Evolutionary conservation across 2,329 filamentous ascomycete species (phyloP), one percentile per base, ranked within the genome.

Genomic region (Bipolaris oryzae): DNA sequence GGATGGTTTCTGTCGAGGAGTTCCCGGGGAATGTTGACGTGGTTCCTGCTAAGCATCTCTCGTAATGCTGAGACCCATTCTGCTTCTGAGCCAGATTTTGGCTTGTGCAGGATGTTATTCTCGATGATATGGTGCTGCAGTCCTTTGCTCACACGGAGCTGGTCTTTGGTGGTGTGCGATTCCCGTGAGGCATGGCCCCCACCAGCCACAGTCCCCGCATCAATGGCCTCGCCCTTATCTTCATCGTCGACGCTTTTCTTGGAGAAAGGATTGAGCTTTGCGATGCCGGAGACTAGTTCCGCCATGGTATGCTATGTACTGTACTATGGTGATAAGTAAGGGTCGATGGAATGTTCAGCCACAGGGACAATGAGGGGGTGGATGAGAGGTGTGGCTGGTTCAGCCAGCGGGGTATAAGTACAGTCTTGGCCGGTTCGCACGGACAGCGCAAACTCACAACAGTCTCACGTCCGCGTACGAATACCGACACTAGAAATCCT

Each of bases 91-190:
- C 75, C 79, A 16, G 78, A 81, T 46, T 87, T 84, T 2, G 67
- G 69, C 5, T 72, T 66, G 23, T 78, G 75, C 7, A 89, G 66
- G 10, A 87, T 74, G 1, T 78, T 74, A 28, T 87, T 73, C n/a
- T 83, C 73, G 39, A 79, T 79, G 15, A 89, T 77, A 59, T 85
- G 86, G 1, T 78, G 78, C 55, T 81, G 82, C 41, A 89, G 70
- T 0, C 85, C 83, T 57, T 79, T 78, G 75, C 86, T 88, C 62
- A 89, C 83, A 48, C 82, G 79, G 23, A 89, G 79, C 53, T 84
- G 77, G 39, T 80, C 79, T 58, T 83, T 83, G 9, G 81, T 81
- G 28, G 81, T 80, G 31, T 78, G 74, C 11, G 80, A 80, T 49
- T 75, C 72, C 35, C 80, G 79, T n/a, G 77, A 76, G 50, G 79